Evolutionary conservation across 2,329 filamentous ascomycete genomes (phyloP).

Genomic region (Penicillium digitatum): DNA sequence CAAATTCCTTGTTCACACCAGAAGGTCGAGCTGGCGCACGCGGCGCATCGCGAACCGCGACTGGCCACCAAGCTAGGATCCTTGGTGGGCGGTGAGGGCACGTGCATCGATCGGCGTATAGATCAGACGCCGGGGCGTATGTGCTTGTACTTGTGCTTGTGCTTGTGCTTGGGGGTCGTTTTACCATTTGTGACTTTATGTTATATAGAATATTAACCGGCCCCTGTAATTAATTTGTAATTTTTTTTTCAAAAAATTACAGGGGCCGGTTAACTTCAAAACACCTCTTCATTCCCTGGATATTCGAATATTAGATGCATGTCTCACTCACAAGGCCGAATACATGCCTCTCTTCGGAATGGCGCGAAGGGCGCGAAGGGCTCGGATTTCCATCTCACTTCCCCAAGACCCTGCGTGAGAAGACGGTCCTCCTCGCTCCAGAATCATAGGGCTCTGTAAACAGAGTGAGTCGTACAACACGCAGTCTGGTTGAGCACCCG

Average conservation of each 20-base stretch:
- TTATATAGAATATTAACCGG: too few relatives aligned
- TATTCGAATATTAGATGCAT: background rate
- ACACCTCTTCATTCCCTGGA: background rate
- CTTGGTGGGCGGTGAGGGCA: constrained; percentile 15
- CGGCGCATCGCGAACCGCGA: constrained; percentile 7
- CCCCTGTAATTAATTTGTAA: too few relatives aligned
- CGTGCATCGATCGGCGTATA: constrained; percentile 8
- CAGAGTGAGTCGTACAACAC: constrained; percentile 67
- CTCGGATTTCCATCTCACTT: constrained; percentile 26
- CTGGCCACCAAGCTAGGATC: constrained; percentile 14
- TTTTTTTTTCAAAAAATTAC: too few relatives aligned
- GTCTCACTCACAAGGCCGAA: constrained; percentile 13
- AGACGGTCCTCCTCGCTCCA: constrained; percentile 63
- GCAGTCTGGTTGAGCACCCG: constrained; percentile 65
- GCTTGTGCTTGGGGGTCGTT: too few relatives aligned
- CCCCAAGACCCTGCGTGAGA: constrained; percentile 51
- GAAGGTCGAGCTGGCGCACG: constrained; percentile 10
- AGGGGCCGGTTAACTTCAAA: background rate
- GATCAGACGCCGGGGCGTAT: background rate
- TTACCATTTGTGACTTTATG: background rate
- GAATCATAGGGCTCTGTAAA: constrained; percentile 71
- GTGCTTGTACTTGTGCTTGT: too few relatives aligned
- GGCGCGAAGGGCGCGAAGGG: constrained; percentile 9
- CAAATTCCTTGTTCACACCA: background rate
- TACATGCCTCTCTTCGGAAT: constrained; percentile 11